A percentile compares a stretch with the other conserved stretches of the same genome.
phyloP scores from a whole-genome alignment of 2,329 filamentous ascomycete genomes.

The Rhytidhysteron rufulum region DNA sequence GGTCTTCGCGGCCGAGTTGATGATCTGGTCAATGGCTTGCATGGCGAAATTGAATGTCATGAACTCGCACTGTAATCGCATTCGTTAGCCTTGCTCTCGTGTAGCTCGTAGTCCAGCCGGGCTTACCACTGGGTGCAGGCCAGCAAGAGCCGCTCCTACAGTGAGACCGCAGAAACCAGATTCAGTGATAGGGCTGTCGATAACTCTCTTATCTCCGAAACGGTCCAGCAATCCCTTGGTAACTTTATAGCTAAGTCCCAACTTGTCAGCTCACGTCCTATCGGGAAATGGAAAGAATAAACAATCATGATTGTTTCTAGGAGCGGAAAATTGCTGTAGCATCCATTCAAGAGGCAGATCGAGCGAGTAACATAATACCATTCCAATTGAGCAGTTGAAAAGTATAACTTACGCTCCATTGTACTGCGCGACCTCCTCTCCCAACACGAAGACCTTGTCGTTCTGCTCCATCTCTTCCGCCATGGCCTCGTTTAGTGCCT shows the following conservation, averaged over 20 bases:
- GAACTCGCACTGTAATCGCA: conserved; percentile 75
- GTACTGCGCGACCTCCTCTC: conserved; percentile 99
- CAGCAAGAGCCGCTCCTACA: conserved; percentile 89
- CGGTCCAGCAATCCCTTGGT: conserved; percentile 96
- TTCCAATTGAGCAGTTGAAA: conserved; percentile 8
- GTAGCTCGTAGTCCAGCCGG: not conserved
- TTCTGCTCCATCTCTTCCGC: conserved; percentile 95
- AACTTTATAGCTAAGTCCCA: conserved; percentile 96
- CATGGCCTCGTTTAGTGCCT: conserved; percentile 95
- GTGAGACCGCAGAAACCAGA: conserved; percentile 92
- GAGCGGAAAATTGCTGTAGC: not conserved
- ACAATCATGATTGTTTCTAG: not conserved
- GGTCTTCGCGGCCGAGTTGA: conserved; percentile 98
- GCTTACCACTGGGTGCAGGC: conserved; percentile 86
- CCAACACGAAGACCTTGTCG: conserved; percentile 90
- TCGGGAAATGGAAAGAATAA: no score
- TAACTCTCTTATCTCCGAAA: conserved; percentile 95
- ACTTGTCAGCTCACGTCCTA: no score
- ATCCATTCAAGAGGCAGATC: not conserved
- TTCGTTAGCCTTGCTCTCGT: conserved; percentile 13
- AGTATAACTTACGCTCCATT: conserved; percentile 74
- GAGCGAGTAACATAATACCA: not conserved
- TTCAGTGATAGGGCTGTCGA: conserved; percentile 98
- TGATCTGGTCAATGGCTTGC: conserved; percentile 99
- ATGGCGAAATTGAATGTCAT: conserved; percentile 99